Base-by-base conservation (phyloP, 176 grass and related monocot species). In the Rhipidocladum racemiflorum region DNA sequence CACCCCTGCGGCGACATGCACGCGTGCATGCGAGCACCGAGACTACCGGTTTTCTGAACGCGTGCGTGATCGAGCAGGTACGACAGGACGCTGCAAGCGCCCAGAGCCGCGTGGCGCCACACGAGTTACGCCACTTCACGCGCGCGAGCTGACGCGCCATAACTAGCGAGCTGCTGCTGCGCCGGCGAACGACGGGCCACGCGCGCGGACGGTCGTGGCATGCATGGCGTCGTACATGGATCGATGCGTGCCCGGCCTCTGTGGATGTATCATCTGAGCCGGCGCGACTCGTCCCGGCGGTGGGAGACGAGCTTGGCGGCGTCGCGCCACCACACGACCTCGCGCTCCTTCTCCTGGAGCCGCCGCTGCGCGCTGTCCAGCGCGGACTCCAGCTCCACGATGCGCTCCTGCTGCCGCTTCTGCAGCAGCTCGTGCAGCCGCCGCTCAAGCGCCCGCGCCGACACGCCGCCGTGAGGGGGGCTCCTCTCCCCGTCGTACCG, bases 241-340 rank as follows among this genome's bases (percentile, higher is more conserved):
- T n/a, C n/a, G n/a, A n/a, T n/a, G 55, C n/a, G 11, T 10, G 53
- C 53, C 11, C n/a, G 53, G 21, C 12, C 55, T 12, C 0, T 24
- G 55, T 4, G 55, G 17, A 5, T 20, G 17, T 16, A 25, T 72
- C 81, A 42, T 30, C 61, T 16, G 68, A 60, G 42, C 10, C 76
- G 82, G 70, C 70, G 88, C 5, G 90, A 73, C 82, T 99, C 97
- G 59, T 91, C 91, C 28, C 85, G 88, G 76, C 90, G 97, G 75
- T 93, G 89, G n/a, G 91, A 83, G 49, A 96, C 93, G 55, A 99
- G 93, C 68, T 85, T 91, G 51, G 97, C 89, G 18, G 97, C 92
- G 87, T 99, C 93, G 79, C 83, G 91, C 97, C 97, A 99, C 97
- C 97, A 92, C 43, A 83, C 87, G 56, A 99, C 83, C 88, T 99